Evolutionary conservation across 164 flowering plant species (phyloP).

Genomic region (Sextonia rubra): DNA sequence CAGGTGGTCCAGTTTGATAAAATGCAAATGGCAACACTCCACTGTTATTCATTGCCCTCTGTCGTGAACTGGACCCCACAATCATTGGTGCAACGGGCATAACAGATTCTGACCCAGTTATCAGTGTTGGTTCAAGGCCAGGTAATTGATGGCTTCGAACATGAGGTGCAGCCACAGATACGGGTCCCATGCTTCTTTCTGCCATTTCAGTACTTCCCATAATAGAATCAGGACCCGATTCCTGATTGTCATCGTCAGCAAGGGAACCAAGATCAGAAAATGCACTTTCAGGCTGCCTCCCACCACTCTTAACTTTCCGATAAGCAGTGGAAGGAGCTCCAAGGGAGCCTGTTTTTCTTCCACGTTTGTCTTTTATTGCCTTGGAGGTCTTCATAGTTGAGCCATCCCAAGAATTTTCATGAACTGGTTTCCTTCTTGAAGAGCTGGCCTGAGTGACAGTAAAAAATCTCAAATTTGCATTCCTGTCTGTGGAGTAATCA

Average conservation of each 20-base stretch:
- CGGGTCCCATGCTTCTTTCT: conserved; percentile 39
- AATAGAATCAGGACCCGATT: conserved; percentile 39
- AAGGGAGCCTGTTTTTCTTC: conserved; percentile 45
- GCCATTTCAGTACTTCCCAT: conserved; percentile 28
- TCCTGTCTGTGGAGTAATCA: conserved; percentile 46
- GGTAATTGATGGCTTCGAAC: conserved; percentile 39
- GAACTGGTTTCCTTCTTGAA: conserved; percentile 52
- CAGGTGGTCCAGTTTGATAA: conserved; percentile 94
- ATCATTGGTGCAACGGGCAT: conserved; percentile 60
- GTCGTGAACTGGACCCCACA: conserved; percentile 55
- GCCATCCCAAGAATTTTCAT: conserved; percentile 90
- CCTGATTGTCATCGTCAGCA: conserved; percentile 53
- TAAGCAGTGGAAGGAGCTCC: conserved; percentile 26
- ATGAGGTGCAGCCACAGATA: conserved; percentile 32
- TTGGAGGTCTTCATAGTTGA: conserved; percentile 56
- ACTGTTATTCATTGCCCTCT: conserved; percentile 45
- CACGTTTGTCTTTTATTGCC: conserved; percentile 55
- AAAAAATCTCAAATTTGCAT: conserved; percentile 13
- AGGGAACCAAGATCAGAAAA: conserved; percentile 40
- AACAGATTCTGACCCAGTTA: conserved; percentile 65
- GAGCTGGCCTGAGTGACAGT: conserved; percentile 45
- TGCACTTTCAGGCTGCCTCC: conserved; percentile 26
- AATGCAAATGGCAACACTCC: conserved; percentile 55
- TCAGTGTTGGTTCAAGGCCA: conserved; percentile 46
- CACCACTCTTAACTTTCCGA: conserved; percentile 48